Conservation (phyloP, 306 rosid species). For the Pyrus bretschneideri region DNA sequence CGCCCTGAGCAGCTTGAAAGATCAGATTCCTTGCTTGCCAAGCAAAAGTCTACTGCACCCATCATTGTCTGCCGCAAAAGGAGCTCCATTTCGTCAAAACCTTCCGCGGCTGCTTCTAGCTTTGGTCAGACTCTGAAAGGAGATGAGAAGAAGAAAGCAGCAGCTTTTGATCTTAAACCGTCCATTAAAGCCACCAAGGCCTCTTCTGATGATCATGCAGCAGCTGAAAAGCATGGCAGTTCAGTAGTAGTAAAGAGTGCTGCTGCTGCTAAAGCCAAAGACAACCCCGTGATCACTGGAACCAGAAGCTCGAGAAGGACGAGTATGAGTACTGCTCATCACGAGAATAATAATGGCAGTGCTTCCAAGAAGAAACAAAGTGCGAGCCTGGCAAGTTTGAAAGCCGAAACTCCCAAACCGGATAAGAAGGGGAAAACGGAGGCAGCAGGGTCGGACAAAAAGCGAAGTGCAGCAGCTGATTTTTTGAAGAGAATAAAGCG, state of each 20-base stretch:
- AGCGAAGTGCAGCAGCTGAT: conserved; percentile 62
- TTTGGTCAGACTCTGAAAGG: neutral
- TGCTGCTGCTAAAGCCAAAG: conserved; percentile 31
- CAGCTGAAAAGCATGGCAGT: conserved; percentile 33
- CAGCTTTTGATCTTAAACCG: conserved; percentile 37
- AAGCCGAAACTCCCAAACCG: conserved; percentile 24
- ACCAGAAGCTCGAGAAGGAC: conserved; percentile 61
- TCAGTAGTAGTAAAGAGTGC: neutral
- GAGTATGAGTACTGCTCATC: neutral
- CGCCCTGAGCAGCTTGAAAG: conserved; percentile 20
- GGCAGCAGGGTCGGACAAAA: conserved; percentile 36
- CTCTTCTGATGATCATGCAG: conserved; percentile 19
- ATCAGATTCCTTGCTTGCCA: conserved; percentile 45
- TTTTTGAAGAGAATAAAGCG: conserved; percentile 82
- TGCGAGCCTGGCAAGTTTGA: conserved; percentile 15
- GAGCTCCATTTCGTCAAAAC: conserved; percentile 39
- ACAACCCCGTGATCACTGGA: conserved; percentile 67
- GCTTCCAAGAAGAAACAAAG: conserved; percentile 35
- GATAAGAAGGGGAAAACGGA: conserved; percentile 50
- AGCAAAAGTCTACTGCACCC: conserved; percentile 51
- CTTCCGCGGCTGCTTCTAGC: conserved; percentile 27
- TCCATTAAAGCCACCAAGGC: conserved; percentile 15
- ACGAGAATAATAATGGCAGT: conserved; percentile 24
- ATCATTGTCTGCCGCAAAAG: conserved; percentile 79
- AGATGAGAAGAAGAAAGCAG: conserved; percentile 28